Conservation (phyloP, 176 grass and related monocot genomes). For the Avena atlantica region DNA sequence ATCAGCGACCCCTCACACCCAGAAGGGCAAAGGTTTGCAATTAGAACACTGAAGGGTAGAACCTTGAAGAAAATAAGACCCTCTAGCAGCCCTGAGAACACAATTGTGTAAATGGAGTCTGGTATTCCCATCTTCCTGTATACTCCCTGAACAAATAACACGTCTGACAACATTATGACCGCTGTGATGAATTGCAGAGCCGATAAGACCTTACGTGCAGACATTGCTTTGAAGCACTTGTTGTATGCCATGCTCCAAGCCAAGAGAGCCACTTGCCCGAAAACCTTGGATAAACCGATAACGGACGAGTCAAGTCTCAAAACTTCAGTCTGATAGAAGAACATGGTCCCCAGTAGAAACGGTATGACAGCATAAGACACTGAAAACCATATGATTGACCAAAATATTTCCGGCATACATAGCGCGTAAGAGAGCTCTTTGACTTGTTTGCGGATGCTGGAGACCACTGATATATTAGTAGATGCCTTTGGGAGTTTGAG, state of each 20-base stretch:
- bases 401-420: constrained; percentile 69
- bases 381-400: constrained; percentile 77
- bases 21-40: constrained; percentile 77
- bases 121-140: constrained; percentile 71
- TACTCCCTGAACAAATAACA: constrained; percentile 81
- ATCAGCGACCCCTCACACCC: constrained; percentile 91
- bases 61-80: constrained; percentile 75
- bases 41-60: constrained; percentile 76
- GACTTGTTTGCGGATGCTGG: constrained; percentile 75
- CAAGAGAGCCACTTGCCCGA: constrained; percentile 75
- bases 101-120: constrained; percentile 77
- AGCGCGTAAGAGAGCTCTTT: constrained; percentile 66
- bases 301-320: constrained; percentile 81
- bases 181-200: constrained; percentile 66
- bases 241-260: constrained; percentile 89
- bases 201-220: constrained; percentile 73
- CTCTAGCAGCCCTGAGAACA: constrained; percentile 83
- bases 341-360: constrained; percentile 87
- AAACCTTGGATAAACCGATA: constrained; percentile 90
- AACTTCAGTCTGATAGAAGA: constrained; percentile 95
- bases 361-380: constrained; percentile 78
- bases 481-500: constrained; percentile 75
- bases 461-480: constrained; percentile 46
- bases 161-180: constrained; percentile 76
- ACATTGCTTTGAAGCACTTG: constrained; percentile 71